Evolutionary conservation across 1,139 yeast species (phyloP), one percentile per base, ranked within the genome.

Genomic region (Candida mesenterica): DNA sequence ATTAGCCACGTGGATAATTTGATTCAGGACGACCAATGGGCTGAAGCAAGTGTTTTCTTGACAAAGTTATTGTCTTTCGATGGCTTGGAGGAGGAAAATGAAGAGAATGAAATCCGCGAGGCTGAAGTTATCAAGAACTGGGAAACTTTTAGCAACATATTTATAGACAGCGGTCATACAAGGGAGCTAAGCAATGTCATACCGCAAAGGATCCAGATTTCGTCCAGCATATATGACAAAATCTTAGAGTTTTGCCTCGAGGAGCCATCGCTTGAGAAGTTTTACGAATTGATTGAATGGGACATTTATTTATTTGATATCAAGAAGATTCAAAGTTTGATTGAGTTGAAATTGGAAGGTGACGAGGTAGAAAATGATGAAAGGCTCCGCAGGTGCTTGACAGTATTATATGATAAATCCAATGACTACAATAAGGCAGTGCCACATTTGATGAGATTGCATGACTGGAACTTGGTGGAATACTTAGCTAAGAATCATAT

Each of bases 361-460:
- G 38, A 36, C 6, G 37, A 38, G n/a, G n/a, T n/a, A n/a, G 40
- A 49, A 15, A 24, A 39, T 8, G 37, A 58, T 20, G 27, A 40
- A 1, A 40, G 43, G 5, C 58, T 81, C 19, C 65, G 86, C 36
- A 60, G 68, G 32, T 65, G 75, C 23, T 61, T 85, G 23, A 77
- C 86, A 6, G 63, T 69, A 14, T 50, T 88, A 7, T 83, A 82
- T 45, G 63, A 82, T 8, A 65, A 69, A 31, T 60, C 79, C 0
- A 73, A 75, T 15, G 82, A 82, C 29, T 85, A 83, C 2, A 61
- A 65, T 5, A 69, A 72, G 24, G 88, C 96, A 0, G 79, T 84
- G 2, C 65, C 67, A 0, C 90, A 85, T 52, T 61, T 86, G 46
- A 65, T 83, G 8, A 57, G 55, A 17, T 57, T 83, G 20, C 65